Evolutionary conservation across 2,329 filamentous ascomycete species (phyloP).

Genomic region (Penicillium sp.): DNA sequence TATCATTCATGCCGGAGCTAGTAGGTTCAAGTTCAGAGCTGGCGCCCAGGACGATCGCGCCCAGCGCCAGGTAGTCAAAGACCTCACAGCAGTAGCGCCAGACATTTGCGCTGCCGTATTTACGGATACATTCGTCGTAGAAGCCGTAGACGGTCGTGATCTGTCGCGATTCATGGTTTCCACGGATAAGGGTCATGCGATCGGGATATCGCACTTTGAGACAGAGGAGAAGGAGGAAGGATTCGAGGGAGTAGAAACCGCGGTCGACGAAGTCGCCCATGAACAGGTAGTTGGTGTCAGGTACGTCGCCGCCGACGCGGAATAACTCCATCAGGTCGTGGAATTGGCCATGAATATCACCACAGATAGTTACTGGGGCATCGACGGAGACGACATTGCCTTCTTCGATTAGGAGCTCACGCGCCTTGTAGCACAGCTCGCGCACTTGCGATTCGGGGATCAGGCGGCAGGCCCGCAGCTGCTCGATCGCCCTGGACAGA

Average conservation of each 20-base stretch:
- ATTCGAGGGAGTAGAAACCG: constrained; percentile 96
- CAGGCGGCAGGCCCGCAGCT: constrained; percentile 90
- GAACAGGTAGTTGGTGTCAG: constrained; percentile 95
- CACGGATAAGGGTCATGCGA: constrained; percentile 92
- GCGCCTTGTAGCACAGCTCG: constrained; percentile 94
- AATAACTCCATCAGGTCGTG: constrained; percentile 97
- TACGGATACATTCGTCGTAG: constrained; percentile 94
- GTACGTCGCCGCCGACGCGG: constrained; percentile 87
- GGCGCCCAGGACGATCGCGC: constrained; percentile 87
- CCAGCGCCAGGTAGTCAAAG: constrained; percentile 93
- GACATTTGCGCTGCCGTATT: constrained; percentile 95
- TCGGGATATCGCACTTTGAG: constrained; percentile 97
- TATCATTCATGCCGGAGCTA: constrained; percentile 46
- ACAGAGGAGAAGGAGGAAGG: constrained; percentile 90
- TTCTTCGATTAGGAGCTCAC: constrained; percentile 94
- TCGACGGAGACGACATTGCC: constrained; percentile 95
- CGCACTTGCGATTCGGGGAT: constrained; percentile 95
- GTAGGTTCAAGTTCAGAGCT: constrained; percentile 64
- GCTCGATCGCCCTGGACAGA: constrained; percentile 76
- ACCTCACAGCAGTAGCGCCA: constrained; percentile 98
- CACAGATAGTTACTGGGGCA: constrained; percentile 95
- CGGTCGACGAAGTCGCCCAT: constrained; percentile 99
- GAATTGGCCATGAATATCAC: constrained; percentile 95
- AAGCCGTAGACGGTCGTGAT: constrained; percentile 98
- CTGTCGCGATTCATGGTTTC: constrained; percentile 94